Conservation (phyloP, 108 stramenopile genomes). For the Fragilariopsis cylindrus region DNA sequence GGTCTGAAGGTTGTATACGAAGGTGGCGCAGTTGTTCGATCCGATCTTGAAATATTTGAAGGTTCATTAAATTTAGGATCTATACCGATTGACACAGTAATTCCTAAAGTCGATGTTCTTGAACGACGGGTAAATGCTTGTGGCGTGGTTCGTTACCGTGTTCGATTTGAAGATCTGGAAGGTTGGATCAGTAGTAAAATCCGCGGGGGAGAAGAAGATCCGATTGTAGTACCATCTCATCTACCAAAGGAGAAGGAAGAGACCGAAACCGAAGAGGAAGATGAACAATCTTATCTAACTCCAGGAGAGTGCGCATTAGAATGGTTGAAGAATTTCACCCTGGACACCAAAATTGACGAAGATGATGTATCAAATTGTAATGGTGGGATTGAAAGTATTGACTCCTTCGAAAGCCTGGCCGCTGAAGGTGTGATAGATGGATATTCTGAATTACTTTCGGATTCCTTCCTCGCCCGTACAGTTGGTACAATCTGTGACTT, state of each 20-base stretch:
- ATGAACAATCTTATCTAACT: slow-evolving; percentile 30
- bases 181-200: slow-evolving; percentile 91
- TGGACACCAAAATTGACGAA: not conserved
- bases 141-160: slow-evolving; percentile 84
- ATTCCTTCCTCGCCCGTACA: slow-evolving; percentile 47
- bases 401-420: slow-evolving; percentile 50
- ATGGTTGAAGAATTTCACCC: slow-evolving; percentile 42
- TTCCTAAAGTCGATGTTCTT: slow-evolving; percentile 59
- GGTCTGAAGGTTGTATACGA: slow-evolving; percentile 75
- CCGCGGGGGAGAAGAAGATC: slow-evolving; percentile 86
- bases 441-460: slow-evolving; percentile 50
- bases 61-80: slow-evolving; percentile 71
- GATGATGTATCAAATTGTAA: slow-evolving; percentile 2
- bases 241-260: slow-evolving; percentile 24
- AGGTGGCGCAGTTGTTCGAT: slow-evolving; percentile 78
- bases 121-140: slow-evolving; percentile 87
- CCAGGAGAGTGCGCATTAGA: slow-evolving; percentile 65
- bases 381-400: slow-evolving; percentile 18
- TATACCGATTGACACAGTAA: slow-evolving; percentile 61
- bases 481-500: slow-evolving; percentile 58
- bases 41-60: slow-evolving; percentile 83
- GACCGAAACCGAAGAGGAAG: slow-evolving; percentile 23
- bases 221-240: slow-evolving; percentile 61
- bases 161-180: slow-evolving; percentile 57
- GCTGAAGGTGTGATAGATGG: slow-evolving; percentile 42